Conservation (phyloP, 495 filamentous ascomycete species). For the Trichoderma parareesei region DNA sequence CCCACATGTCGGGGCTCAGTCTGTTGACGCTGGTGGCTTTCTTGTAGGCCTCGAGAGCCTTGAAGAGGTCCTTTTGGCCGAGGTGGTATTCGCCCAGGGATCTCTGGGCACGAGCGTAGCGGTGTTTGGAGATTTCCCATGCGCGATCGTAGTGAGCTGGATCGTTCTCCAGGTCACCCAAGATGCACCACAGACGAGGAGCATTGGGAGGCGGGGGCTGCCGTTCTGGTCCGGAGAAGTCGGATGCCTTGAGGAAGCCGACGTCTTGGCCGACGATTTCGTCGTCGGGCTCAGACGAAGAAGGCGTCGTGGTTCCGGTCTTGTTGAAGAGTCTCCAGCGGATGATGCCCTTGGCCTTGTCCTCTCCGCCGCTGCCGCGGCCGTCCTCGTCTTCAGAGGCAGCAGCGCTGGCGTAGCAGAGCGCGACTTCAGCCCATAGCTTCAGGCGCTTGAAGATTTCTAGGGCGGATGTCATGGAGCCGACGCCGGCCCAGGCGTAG, state of each 20-base stretch:
- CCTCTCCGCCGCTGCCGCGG: conserved; percentile 49
- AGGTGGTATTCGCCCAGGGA: conserved; percentile 75
- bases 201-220: conserved; percentile 70
- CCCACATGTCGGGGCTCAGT: conserved; percentile 78
- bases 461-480: conserved; percentile 79
- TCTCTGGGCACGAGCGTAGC: conserved; percentile 81
- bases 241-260: conserved; percentile 41
- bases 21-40: conserved; percentile 70
- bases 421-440: conserved; percentile 90
- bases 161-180: conserved; percentile 80
- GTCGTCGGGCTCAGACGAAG: conserved; percentile 32
- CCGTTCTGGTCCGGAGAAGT: conserved; percentile 51
- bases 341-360: conserved; percentile 68
- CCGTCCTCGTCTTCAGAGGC: conserved; percentile 57
- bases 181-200: conserved; percentile 82
- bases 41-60: conserved; percentile 68
- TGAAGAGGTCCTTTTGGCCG: conserved; percentile 49
- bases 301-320: conserved; percentile 25
- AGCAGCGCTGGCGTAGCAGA: conserved; percentile 59
- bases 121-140: conserved; percentile 74
- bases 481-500: conserved; percentile 77
- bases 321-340: conserved; percentile 68
- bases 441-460: conserved; percentile 94
- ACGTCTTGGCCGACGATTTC: conserved; percentile 40
- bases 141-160: conserved; percentile 70